Evolutionary conservation across 176 grass and related monocot species (phyloP).

Genomic region (Saccharum officinarum): DNA sequence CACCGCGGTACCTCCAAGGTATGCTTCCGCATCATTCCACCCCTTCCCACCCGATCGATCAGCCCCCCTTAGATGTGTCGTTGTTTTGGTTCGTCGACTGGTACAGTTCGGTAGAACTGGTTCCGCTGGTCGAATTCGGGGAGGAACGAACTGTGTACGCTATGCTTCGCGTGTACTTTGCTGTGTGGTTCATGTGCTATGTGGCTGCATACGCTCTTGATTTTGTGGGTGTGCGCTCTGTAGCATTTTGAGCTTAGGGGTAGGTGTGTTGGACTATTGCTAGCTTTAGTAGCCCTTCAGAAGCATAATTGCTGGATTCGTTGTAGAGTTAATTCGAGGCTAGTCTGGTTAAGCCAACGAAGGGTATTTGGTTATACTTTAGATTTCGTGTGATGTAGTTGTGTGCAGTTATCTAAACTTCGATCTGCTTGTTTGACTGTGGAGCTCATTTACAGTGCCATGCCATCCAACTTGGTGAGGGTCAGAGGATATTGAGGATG

Average conservation of each 20-base stretch:
- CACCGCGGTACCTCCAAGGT: conserved; percentile 91
- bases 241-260: not conserved
- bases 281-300: not conserved
- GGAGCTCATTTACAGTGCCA: not conserved
- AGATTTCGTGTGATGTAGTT: not conserved
- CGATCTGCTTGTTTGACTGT: not conserved
- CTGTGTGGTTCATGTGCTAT: not conserved
- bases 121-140: not conserved
- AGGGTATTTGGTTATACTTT: not conserved
- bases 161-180: not conserved
- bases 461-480: not conserved
- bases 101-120: not conserved
- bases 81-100: not conserved
- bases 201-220: not conserved
- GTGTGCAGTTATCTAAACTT: not conserved
- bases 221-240: not conserved
- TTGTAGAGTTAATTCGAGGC: not conserved
- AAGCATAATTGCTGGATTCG: conserved; percentile 3
- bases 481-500: not conserved
- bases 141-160: not conserved
- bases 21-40: not conserved
- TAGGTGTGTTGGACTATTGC: not conserved
- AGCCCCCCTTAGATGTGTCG: not conserved
- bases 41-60: not conserved
- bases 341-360: not conserved